Evolutionary conservation across 83 land plant genomes (phyloP).

Genomic region (Larix sibirica): DNA sequence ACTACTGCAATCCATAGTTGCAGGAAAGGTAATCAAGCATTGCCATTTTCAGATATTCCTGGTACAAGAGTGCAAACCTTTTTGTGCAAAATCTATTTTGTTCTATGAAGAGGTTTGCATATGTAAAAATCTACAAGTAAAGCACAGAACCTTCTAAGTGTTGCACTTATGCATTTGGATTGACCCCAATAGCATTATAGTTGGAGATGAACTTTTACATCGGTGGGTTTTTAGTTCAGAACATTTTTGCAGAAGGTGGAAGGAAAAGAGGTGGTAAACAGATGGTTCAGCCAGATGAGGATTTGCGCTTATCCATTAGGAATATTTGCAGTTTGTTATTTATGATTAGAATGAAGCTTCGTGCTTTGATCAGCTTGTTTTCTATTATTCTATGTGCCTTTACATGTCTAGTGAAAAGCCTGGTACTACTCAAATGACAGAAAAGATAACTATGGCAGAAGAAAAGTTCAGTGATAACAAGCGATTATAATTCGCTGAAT

Average conservation of each 20-base stretch:
- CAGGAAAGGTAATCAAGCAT: background rate
- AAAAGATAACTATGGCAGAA: background rate
- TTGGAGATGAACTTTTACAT: background rate
- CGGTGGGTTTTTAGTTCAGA: background rate
- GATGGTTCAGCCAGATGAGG: background rate
- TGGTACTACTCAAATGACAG: background rate
- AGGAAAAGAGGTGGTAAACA: constrained; percentile 7
- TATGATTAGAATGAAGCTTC: background rate
- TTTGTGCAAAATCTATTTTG: background rate
- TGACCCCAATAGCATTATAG: background rate
- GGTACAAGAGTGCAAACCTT: background rate
- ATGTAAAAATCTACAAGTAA: background rate
- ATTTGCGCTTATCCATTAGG: background rate
- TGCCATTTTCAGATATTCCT: background rate
- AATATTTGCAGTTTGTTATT: background rate
- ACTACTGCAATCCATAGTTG: background rate
- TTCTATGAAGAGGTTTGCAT: background rate
- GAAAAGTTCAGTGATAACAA: background rate
- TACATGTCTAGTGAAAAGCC: background rate
- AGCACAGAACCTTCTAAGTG: background rate
- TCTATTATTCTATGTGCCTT: background rate
- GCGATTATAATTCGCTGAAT: background rate
- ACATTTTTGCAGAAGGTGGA: background rate
- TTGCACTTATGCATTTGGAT: background rate
- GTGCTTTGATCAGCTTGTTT: background rate